Evolutionary conservation across 2,329 filamentous ascomycete genomes (phyloP).

Genomic region (Magnaporthiopsis incrustans): DNA sequence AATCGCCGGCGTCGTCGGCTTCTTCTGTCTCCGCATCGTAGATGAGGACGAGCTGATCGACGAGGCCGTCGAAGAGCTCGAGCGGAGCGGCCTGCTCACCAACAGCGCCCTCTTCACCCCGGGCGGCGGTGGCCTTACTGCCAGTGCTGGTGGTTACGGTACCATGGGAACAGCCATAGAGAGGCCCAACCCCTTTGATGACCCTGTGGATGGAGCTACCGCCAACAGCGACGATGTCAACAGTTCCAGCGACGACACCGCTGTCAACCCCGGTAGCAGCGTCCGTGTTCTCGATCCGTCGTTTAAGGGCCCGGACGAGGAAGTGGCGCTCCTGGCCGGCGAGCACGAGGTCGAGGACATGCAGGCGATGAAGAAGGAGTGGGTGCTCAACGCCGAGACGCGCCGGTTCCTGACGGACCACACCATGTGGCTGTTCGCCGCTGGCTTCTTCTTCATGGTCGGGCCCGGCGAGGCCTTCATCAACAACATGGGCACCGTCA

Average conservation of each 20-base stretch:
- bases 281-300: neutral
- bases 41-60: conserved; percentile 84
- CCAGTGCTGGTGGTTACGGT: conserved; percentile 49
- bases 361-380: conserved; percentile 58
- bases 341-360: conserved; percentile 14
- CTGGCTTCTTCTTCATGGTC: conserved; percentile 86
- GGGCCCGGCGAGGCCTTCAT: conserved; percentile 97
- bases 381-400: conserved; percentile 88
- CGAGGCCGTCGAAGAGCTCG: conserved; percentile 82
- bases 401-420: conserved; percentile 73
- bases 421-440: conserved; percentile 93
- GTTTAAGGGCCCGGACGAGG: conserved; percentile 8
- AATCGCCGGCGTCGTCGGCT: conserved; percentile 63
- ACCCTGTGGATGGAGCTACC: neutral
- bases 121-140: conserved; percentile 23
- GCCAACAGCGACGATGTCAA: neutral
- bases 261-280: neutral
- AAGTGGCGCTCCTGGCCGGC: conserved; percentile 4
- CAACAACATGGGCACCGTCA: conserved; percentile 92
- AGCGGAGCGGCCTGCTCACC: conserved; percentile 74
- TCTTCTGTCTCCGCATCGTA: conserved; percentile 67
- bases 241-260: conserved; percentile 10
- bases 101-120: conserved; percentile 65
- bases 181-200: conserved; percentile 25
- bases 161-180: conserved; percentile 37